Conservation (phyloP, 2,329 filamentous ascomycete genomes). For the Aspergillus spinulosporus region DNA sequence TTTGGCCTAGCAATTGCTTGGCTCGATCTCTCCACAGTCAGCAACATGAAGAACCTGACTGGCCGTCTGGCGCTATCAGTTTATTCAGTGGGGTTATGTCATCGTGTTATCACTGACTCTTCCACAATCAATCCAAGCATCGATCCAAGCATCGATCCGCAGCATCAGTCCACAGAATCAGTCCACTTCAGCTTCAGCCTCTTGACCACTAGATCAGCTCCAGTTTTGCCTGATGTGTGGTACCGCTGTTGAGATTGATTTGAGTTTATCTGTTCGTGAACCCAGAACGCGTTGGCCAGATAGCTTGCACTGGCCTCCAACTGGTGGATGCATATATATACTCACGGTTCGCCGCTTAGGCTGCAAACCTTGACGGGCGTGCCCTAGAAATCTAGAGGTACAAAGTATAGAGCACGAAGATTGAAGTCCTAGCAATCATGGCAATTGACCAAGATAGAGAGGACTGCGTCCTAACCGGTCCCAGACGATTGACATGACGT, state of each 20-base stretch:
- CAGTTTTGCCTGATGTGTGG: not conserved
- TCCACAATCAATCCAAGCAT: not conserved
- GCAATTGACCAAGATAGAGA: no score
- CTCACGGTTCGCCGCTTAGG: no score
- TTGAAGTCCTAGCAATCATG: no score
- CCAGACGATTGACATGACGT: no score
- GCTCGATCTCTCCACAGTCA: not conserved
- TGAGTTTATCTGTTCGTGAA: slow-evolving; percentile 2
- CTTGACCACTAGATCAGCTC: not conserved
- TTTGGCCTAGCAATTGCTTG: not conserved
- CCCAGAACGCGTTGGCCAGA: not conserved
- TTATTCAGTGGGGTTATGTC: not conserved
- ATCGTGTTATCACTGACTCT: not conserved
- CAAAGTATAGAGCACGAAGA: no score
- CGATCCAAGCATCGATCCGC: not conserved
- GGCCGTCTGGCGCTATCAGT: not conserved
- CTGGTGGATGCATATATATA: no score
- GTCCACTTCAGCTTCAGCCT: not conserved
- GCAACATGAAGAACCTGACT: not conserved
- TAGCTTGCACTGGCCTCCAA: not conserved
- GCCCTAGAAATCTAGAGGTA: no score
- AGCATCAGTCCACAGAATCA: not conserved
- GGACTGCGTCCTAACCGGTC: no score
- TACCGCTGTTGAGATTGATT: not conserved
- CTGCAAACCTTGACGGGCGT: no score